Base-by-base conservation (phyloP, 306 rosid species). In the Senna tora region DNA sequence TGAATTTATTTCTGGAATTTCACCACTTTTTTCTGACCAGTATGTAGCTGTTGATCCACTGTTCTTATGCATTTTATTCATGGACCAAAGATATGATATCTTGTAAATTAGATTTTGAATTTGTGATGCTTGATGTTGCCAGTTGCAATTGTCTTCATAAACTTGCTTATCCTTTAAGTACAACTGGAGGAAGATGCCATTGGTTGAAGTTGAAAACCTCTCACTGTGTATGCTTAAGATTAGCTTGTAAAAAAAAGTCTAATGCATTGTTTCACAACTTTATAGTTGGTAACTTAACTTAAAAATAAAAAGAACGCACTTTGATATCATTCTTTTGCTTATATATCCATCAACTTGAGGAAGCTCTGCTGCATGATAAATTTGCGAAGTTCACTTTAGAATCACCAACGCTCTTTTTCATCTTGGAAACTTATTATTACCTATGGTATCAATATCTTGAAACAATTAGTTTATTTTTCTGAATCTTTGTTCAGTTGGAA, bases 1-100 rank as follows among this genome's bases (percentile, higher is more conserved):
- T 59, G 90, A 94, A 75, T 84, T 94, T 43, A 41, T 94, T 19
- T 83, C 90, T 16, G 84, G 84, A 59, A 71, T 93, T 57, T 74
- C 86, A 30, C 97, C 98, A 0, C 5, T 91, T 76, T 87, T 89
- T 77, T 81, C 89, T 10, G 45, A 85, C 3, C 88, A 84, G 98
- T 94, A 84, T 83, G 34, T 28, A 38, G 55, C 75, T 49, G 7
- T 77, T 71, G 32, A n/a, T 11, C 64, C 11, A 33, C 42, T 76
- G 36, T 74, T 67, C 38, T 45, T 65, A n/a, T 59, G 42, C 65
- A 28, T 65, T 61, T 33, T 21, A 47, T 69, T 15, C 21, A 19
- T 55, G 13, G 5, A 9, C 4, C 25, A 20, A 10, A 43, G 17
- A 30, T 45, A 43, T 68, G 36, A 53, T 69, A 62, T 62, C 15